Conservation (phyloP, 2,329 filamentous ascomycete species). For the Arachnomyces sp. region DNA sequence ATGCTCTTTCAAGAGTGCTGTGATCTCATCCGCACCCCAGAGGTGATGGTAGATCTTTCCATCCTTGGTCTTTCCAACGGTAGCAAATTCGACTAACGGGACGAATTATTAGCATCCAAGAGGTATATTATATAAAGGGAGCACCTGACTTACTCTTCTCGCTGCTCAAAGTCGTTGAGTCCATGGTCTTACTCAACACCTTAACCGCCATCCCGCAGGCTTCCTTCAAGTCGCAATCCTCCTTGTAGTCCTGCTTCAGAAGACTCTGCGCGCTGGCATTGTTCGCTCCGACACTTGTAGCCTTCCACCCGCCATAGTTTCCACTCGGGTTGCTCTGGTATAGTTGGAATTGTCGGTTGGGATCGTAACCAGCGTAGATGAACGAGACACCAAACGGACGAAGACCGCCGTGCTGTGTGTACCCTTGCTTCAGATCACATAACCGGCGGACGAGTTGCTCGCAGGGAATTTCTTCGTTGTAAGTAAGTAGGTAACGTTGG, state of each 20-base stretch:
- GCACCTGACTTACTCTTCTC: constrained; percentile 77
- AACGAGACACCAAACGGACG: constrained; percentile 97
- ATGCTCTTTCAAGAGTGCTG: constrained; percentile 86
- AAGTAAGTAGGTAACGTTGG: constrained; percentile 94
- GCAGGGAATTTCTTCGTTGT: constrained; percentile 99
- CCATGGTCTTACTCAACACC: constrained; percentile 99
- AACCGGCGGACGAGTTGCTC: constrained; percentile 94
- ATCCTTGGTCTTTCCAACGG: constrained; percentile 87
- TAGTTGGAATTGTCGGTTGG: constrained; percentile 91
- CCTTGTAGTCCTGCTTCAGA: constrained; percentile 99
- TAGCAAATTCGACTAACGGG: constrained; percentile 76
- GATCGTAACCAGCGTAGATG: constrained; percentile 98
- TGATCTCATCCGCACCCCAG: constrained; percentile 96
- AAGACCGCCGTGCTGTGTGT: constrained; percentile 97
- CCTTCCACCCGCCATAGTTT: constrained; percentile 99
- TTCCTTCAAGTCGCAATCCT: constrained; percentile 92
- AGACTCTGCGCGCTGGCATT: constrained; percentile 95
- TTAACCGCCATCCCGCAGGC: constrained; percentile 96
- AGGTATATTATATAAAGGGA: background rate
- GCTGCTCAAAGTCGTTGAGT: constrained; percentile 95
- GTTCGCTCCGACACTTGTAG: constrained; percentile 94
- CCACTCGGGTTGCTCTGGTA: constrained; percentile 98
- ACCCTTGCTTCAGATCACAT: constrained; percentile 97
- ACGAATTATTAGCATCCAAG: constrained; percentile 12
- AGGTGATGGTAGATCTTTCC: constrained; percentile 98